Evolutionary conservation across 306 rosid genomes (phyloP).

Genomic region (Malus asiatica): DNA sequence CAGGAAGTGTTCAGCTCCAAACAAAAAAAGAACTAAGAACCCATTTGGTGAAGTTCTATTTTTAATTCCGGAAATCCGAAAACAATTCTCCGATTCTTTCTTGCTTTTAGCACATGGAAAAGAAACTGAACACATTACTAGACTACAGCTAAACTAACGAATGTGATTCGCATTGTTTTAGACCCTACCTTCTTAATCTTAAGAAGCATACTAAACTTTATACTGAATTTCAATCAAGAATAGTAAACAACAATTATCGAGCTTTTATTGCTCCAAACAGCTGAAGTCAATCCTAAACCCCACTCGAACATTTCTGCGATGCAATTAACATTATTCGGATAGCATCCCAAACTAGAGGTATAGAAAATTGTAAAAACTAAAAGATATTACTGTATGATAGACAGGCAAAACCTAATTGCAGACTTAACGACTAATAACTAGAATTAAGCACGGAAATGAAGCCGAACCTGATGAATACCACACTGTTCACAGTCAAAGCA

Average conservation of each 20-base stretch:
- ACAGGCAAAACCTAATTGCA: not conserved
- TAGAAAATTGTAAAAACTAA: not conserved
- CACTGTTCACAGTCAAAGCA: conserved; percentile 35
- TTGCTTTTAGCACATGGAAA: not conserved
- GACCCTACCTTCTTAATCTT: too few species aligned
- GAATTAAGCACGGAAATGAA: not conserved
- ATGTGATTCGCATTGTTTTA: not conserved
- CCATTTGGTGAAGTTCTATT: not conserved
- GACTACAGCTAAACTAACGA: not conserved
- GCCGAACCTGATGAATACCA: conserved; percentile 43
- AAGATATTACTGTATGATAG: too few species aligned
- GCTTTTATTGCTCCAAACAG: not conserved
- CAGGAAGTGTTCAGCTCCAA: not conserved
- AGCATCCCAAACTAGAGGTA: not conserved
- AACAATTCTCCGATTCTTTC: not conserved
- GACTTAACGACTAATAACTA: not conserved
- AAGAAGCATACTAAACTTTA: not conserved
- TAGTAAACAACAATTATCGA: not conserved
- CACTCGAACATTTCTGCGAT: not conserved
- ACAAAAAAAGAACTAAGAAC: not conserved
- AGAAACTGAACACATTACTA: not conserved
- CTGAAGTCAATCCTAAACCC: not conserved
- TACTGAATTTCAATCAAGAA: not conserved
- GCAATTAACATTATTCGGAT: not conserved
- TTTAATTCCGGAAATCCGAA: not conserved